phyloP scores from a whole-genome alignment of 2,329 filamentous ascomycete species.

The Cryphonectria japonica region DNA sequence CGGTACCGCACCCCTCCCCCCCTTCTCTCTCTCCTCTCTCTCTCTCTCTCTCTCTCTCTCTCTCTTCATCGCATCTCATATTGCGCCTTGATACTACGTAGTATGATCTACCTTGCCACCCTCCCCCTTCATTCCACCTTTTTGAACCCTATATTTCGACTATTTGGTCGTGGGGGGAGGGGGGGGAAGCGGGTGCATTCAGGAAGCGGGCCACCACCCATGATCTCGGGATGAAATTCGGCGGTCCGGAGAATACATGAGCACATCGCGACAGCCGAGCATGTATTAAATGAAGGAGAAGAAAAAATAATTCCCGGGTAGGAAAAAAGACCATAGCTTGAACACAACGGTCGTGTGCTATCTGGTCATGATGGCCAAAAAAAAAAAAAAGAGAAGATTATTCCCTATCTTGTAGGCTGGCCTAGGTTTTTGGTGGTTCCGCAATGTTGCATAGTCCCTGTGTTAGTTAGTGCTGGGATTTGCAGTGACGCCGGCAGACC shows the following conservation, averaged over 20 bases:
- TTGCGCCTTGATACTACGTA: neutral
- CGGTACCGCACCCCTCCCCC: too few species aligned
- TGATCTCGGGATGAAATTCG: neutral
- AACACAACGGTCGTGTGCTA: neutral
- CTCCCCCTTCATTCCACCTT: neutral
- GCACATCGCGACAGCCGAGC: neutral
- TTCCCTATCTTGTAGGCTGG: too few species aligned
- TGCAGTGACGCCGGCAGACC: neutral
- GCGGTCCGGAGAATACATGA: neutral
- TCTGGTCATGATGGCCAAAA: neutral
- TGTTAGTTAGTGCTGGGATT: neutral
- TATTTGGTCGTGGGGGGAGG: neutral
- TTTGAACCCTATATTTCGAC: neutral
- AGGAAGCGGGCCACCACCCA: neutral
- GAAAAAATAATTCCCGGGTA: too few species aligned
- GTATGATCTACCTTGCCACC: neutral
- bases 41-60: too few species aligned
- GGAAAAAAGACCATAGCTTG: neutral
- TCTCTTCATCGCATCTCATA: neutral
- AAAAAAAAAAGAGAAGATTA: neutral
- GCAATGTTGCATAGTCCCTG: neutral
- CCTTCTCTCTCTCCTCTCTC: too few species aligned
- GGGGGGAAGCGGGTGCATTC: neutral
- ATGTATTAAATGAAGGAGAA: neutral
- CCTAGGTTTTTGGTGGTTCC: too few species aligned